Evolutionary conservation across 306 rosid species (phyloP).

Genomic region (Gastrolobium bilobum): DNA sequence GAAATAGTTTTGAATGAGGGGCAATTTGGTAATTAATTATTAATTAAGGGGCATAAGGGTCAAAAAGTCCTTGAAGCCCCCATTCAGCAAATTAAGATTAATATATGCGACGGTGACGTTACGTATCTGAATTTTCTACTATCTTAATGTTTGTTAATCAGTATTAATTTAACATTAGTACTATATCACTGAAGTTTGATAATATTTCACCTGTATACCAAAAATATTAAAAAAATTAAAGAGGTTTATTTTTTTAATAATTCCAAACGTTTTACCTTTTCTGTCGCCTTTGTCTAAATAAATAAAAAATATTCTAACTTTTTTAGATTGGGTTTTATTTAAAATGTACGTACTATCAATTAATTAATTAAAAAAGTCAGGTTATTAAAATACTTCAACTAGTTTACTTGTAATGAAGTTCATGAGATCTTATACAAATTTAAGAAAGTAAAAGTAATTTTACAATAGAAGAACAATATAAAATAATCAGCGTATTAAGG

Average conservation of each 20-base stretch:
- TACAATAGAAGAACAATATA: not conserved
- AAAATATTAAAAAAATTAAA: not conserved
- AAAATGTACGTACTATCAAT: not conserved
- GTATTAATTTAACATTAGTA: not conserved
- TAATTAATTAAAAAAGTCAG: not conserved
- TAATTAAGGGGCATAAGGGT: too few relatives aligned
- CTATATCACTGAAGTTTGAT: not conserved
- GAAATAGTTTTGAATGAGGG: too few relatives aligned
- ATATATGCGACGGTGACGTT: conserved; percentile 3
- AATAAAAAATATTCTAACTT: not conserved
- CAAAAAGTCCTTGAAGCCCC: not conserved
- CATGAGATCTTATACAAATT: not conserved
- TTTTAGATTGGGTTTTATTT: too few relatives aligned
- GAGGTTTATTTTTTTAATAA: not conserved
- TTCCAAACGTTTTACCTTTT: not conserved
- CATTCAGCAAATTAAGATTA: not conserved
- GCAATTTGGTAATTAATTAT: too few relatives aligned
- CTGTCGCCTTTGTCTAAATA: not conserved
- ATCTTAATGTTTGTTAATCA: not conserved
- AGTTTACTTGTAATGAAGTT: not conserved
- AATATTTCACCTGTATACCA: not conserved
- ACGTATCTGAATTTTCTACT: not conserved
- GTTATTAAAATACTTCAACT: not conserved
- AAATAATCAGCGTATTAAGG: not conserved
- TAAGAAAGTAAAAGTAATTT: not conserved